Evolutionary conservation across 306 rosid species (phyloP).

Genomic region (Herpetospermum pedunculosum): DNA sequence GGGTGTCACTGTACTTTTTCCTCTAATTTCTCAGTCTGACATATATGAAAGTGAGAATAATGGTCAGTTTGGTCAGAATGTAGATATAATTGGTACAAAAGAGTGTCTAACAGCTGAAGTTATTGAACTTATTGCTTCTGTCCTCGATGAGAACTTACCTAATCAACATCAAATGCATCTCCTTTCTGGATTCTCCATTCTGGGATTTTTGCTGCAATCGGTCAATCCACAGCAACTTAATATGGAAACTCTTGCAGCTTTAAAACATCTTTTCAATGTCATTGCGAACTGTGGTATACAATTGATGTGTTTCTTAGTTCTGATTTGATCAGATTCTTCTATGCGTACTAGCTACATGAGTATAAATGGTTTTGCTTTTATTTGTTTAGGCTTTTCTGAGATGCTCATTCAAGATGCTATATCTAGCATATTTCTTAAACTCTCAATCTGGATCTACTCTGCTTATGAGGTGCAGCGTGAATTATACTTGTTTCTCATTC

Average conservation of each 20-base stretch:
- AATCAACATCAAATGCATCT: slow-evolving; percentile 98
- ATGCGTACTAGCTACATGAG: slow-evolving; percentile 10
- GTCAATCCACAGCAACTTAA: slow-evolving; percentile 72
- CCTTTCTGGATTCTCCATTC: slow-evolving; percentile 84
- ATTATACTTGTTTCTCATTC: slow-evolving; percentile 86
- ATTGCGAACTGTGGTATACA: slow-evolving; percentile 62
- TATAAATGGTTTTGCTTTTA: slow-evolving; percentile 11
- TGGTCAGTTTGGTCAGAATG: slow-evolving; percentile 28
- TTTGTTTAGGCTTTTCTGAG: slow-evolving; percentile 55
- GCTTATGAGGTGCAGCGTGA: slow-evolving; percentile 83
- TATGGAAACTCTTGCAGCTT: slow-evolving; percentile 76
- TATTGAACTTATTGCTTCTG: slow-evolving; percentile 81
- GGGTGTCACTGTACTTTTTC: slow-evolving; percentile 92
- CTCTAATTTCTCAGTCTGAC: slow-evolving; percentile 66
- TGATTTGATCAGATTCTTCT: slow-evolving; percentile 4
- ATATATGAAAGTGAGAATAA: slow-evolving; percentile 45
- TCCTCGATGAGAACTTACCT: slow-evolving; percentile 78
- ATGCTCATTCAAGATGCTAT: slow-evolving; percentile 76
- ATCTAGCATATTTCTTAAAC: slow-evolving; percentile 79
- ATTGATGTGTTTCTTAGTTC: background rate
- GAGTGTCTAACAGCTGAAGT: slow-evolving; percentile 67
- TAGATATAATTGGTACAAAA: slow-evolving; percentile 26
- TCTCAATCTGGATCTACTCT: slow-evolving; percentile 72
- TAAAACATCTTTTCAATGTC: slow-evolving; percentile 69
- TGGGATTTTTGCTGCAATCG: slow-evolving; percentile 90